Evolutionary conservation across 2,329 filamentous ascomycete genomes (phyloP), one percentile per base, ranked within the genome.

Genomic region (Alternaria longipes): DNA sequence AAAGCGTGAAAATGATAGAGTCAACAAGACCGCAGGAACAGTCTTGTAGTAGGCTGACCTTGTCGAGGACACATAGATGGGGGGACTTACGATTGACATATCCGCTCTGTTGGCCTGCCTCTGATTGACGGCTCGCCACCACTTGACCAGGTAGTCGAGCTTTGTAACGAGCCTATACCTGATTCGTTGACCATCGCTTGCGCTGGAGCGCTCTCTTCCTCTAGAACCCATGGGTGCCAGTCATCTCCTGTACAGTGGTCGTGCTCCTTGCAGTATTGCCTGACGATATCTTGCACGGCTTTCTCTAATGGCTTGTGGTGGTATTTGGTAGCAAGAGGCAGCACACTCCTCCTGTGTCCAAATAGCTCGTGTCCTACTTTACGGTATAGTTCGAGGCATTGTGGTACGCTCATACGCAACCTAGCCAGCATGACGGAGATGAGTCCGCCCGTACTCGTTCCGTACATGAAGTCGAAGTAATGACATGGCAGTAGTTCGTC

Each of bases 391-490:
- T 82, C 80, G 26, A 84, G 71, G 41, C 80, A 83, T 64, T 84
- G 81, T 1, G 78, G 76, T 4, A 83, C 80, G 1, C 79, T 81
- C 82, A 84, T 84, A 5, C 83, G 82, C 45, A 84, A 71, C 14
- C 83, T 74, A 0, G 81, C 82, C 2, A 84, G 79, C 76, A 84
- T 83, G 2, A 82, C 83, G 2, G 83, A 81, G 58, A 84, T 84
- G 40, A 84, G 72, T 14, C 83, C 83, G n/a, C 83, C 83, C 0
- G 82, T 85, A 40, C 80, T 83, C 5, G 83, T 85, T 22, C 83
- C 83, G 56, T 83, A 84, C 77, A 85, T 84, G 72, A 83, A 82
- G 63, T 85, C 83, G 70, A 85, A 85, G 69, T 84, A 85, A 62
- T 85, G 81, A 59, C 82, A 84, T 58, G 83, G 83, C 11, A 83